Evolutionary conservation across 2,329 filamentous ascomycete genomes (phyloP).

Genomic region (Exophiala viscosa): DNA sequence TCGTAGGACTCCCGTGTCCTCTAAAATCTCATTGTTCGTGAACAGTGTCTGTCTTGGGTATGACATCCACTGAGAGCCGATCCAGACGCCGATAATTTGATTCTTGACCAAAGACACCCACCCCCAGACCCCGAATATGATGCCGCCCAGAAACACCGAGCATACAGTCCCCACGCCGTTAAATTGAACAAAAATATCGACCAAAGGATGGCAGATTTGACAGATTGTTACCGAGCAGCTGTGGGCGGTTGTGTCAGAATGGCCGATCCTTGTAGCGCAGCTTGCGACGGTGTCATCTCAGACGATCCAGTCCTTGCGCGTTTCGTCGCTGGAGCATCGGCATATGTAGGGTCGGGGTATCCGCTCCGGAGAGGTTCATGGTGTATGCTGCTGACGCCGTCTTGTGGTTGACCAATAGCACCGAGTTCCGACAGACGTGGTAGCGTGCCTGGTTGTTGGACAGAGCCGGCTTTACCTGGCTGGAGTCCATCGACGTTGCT

Average conservation of each 20-base stretch:
- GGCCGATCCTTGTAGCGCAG: constrained; percentile 23
- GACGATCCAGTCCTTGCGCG: constrained; percentile 21
- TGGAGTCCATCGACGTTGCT: constrained; percentile 29
- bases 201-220: background rate
- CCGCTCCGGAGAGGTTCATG: constrained; percentile 20
- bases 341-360: constrained; percentile 25
- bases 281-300: constrained; percentile 24
- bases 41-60: no score
- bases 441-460: constrained; percentile 19
- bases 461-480: constrained; percentile 24
- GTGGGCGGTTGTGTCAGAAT: constrained; percentile 21
- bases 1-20: no score
- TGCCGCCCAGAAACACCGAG: background rate
- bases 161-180: constrained; percentile 1
- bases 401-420: constrained; percentile 15
- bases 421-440: constrained; percentile 24
- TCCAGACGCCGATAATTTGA: constrained; percentile 2
- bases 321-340: constrained; percentile 18
- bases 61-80: no score
- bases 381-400: constrained; percentile 11
- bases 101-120: background rate
- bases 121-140: no score
- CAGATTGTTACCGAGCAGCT: constrained; percentile 8
- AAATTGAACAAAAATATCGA: background rate
- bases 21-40: no score